Conservation (phyloP, 163 green algal genomes). For the Volvox carteri region DNA sequence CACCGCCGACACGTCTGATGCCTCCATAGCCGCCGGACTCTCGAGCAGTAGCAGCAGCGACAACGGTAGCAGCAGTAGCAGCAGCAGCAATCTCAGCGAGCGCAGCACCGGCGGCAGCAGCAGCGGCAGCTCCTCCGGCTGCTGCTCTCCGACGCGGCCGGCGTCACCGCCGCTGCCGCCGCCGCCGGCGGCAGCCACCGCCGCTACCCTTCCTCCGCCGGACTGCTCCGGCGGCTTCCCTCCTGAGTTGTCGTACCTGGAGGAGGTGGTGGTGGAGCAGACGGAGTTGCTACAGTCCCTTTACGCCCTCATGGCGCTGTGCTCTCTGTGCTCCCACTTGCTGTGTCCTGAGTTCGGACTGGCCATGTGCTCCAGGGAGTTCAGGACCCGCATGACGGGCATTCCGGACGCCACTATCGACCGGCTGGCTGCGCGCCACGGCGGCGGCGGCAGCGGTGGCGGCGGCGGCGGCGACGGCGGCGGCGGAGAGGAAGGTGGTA, state of each 20-base stretch:
- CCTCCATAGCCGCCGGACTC: background rate
- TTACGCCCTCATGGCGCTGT: slow-evolving; percentile 40
- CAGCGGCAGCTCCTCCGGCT: background rate
- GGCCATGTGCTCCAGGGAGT: slow-evolving; percentile 35
- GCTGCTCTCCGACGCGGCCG: background rate
- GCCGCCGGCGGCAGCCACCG: background rate
- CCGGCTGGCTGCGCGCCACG: background rate
- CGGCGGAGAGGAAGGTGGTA: no score
- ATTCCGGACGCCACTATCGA: slow-evolving; percentile 7
- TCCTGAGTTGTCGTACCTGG: slow-evolving; percentile 10
- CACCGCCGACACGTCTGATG: background rate
- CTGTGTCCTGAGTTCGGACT: slow-evolving; percentile 26
- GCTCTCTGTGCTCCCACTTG: slow-evolving; percentile 24
- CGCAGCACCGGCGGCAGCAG: background rate
- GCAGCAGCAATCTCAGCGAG: background rate
- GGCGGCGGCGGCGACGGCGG: background rate
- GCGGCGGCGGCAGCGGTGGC: background rate
- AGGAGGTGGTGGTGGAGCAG: slow-evolving; percentile 38
- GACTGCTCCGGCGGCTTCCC: background rate
- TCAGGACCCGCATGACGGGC: slow-evolving; percentile 22
- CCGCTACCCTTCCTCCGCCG: background rate
- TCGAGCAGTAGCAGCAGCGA: slow-evolving; percentile 9
- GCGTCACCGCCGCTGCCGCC: background rate
- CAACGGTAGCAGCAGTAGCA: background rate
- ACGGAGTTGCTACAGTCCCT: slow-evolving; percentile 42